Conservation (phyloP, 2,329 filamentous ascomycete species). For the Periconia sp. region DNA sequence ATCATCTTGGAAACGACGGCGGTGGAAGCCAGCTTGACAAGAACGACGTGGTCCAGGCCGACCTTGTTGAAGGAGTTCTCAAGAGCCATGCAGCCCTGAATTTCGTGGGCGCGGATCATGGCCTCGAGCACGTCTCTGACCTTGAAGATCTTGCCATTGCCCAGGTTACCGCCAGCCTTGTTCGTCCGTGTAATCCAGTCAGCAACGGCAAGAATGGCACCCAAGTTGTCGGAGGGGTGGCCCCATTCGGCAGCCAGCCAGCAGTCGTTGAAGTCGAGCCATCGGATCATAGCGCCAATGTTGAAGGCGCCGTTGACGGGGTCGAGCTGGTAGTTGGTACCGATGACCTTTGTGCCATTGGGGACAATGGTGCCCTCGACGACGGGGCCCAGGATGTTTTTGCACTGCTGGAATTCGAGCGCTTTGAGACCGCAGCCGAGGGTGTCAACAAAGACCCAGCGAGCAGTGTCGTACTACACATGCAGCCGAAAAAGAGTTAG, state of each 20-base stretch:
- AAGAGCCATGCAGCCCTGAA: conserved; percentile 93
- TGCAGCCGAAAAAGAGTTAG: not conserved
- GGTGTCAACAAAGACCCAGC: conserved; percentile 95
- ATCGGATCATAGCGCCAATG: conserved; percentile 97
- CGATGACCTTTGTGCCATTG: conserved; percentile 87
- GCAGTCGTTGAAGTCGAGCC: conserved; percentile 99
- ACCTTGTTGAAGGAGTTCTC: conserved; percentile 99
- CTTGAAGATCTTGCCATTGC: conserved; percentile 77
- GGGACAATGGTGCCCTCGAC: conserved; percentile 90
- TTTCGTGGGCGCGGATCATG: conserved; percentile 99
- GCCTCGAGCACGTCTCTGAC: conserved; percentile 89
- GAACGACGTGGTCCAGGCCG: conserved; percentile 93
- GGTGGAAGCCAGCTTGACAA: conserved; percentile 95
- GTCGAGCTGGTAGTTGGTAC: conserved; percentile 91
- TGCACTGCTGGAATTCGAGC: conserved; percentile 92
- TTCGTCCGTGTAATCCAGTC: conserved; percentile 98
- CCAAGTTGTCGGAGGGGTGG: conserved; percentile 96
- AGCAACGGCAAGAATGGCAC: conserved; percentile 92
- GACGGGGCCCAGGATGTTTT: conserved; percentile 88
- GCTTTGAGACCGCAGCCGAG: conserved; percentile 96
- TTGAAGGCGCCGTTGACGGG: conserved; percentile 97
- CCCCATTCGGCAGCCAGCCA: conserved; percentile 99
- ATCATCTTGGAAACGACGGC: conserved; percentile 96
- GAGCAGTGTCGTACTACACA: conserved; percentile 83
- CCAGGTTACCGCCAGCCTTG: conserved; percentile 75